Conservation (phyloP, 179 eudicot genomes). For the Nepenthes alata region DNA sequence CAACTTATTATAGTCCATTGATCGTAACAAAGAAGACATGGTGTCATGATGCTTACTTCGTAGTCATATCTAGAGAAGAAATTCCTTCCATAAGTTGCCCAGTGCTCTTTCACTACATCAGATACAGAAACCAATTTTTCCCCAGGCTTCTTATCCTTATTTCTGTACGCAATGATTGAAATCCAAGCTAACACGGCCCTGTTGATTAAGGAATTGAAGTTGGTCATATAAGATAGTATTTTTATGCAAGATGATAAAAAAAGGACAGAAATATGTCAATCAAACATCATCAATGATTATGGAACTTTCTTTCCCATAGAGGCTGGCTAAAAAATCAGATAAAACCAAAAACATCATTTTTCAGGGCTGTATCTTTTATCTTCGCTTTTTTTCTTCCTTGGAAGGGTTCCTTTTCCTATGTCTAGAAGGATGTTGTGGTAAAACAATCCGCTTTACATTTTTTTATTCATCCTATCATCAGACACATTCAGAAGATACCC, state of each 20-base stretch:
- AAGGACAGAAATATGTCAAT: neutral
- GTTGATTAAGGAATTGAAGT: constrained; percentile 4
- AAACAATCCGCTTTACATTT: too few species aligned
- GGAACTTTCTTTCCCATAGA: too few species aligned
- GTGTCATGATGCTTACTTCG: constrained; percentile 46
- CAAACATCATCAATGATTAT: too few species aligned
- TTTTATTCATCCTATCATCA: too few species aligned
- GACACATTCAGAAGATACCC: too few species aligned
- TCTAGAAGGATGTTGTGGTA: too few species aligned
- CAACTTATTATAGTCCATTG: neutral
- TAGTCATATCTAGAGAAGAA: constrained; percentile 98
- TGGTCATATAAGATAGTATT: neutral
- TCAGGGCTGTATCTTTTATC: too few species aligned
- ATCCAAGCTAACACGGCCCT: constrained; percentile 99
- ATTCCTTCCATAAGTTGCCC: constrained; percentile 93
- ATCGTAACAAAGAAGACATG: neutral
- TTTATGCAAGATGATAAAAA: neutral
- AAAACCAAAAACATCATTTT: too few species aligned
- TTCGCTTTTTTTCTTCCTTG: too few species aligned
- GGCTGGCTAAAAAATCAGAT: too few species aligned
- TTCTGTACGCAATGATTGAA: constrained; percentile 71
- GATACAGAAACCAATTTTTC: constrained; percentile 74
- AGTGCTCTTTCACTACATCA: constrained; percentile 84
- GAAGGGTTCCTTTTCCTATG: too few species aligned
- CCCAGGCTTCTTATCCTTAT: constrained; percentile 61